Percentiles rank a stretch among this genome's conserved stretches.
These are phyloP conservation scores for Jackrogersella multiformis DNA, from an alignment of 495 filamentous ascomycete species.

Conservation along the genomic window DNA sequence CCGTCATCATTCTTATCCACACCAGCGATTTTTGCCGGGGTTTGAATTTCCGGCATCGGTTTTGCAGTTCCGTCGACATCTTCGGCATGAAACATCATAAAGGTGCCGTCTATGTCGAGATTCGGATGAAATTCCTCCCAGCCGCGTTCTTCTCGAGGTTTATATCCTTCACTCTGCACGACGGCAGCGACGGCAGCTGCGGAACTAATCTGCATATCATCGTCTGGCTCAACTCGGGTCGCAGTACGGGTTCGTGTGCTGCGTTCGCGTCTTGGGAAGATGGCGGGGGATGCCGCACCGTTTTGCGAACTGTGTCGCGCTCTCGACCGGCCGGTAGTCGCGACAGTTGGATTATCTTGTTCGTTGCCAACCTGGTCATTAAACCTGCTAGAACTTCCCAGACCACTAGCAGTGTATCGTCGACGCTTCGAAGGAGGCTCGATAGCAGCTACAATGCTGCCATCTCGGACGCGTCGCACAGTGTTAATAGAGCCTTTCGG, in stretches of 20 bases:
- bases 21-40: conserved; percentile 37
- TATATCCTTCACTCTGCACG: conserved; percentile 92
- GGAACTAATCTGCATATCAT: conserved; percentile 72
- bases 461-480: conserved; percentile 51
- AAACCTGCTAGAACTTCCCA: conserved; percentile 81
- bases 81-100: conserved; percentile 80
- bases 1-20: conserved; percentile 47
- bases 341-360: conserved; percentile 50
- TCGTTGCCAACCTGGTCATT: conserved; percentile 70
- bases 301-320: conserved; percentile 45
- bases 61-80: conserved; percentile 78
- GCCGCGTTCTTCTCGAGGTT: conserved; percentile 92
- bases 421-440: conserved; percentile 64
- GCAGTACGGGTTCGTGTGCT: conserved; percentile 63
- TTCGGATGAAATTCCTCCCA: conserved; percentile 98
- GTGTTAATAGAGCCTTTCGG: conserved; percentile 54
- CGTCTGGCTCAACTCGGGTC: conserved; percentile 54
- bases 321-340: conserved; percentile 49
- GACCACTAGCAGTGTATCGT: conserved; percentile 78
- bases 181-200: conserved; percentile 86
- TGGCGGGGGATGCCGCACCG: conserved; percentile 50
- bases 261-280: conserved; percentile 59
- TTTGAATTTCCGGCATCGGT: conserved; percentile 56
- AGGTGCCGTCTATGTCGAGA: conserved; percentile 81
- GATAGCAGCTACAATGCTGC: conserved; percentile 53